phyloP scores from a whole-genome alignment of 2,329 filamentous ascomycete species.

The Chrysosporium queenslandicum region DNA sequence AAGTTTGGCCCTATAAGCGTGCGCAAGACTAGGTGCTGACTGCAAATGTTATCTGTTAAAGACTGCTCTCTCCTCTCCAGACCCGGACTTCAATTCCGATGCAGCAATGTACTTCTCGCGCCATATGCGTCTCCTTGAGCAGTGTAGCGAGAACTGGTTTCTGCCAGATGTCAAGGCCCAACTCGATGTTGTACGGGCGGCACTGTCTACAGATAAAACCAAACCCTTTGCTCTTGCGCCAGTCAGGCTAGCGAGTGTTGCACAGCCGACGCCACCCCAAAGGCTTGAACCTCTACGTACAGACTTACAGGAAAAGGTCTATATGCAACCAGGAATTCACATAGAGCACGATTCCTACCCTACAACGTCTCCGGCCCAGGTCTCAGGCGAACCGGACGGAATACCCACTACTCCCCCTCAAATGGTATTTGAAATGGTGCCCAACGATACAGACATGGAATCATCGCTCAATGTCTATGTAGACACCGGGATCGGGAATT shows the following conservation, averaged over 20 bases:
- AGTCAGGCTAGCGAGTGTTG: slow-evolving; percentile 69
- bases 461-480: neutral
- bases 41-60: slow-evolving; percentile 28
- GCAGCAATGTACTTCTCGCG: slow-evolving; percentile 81
- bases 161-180: slow-evolving; percentile 85
- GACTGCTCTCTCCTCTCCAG: slow-evolving; percentile 88
- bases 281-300: neutral
- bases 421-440: neutral
- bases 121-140: slow-evolving; percentile 88
- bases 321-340: neutral
- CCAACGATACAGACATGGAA: neutral
- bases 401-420: neutral
- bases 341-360: neutral
- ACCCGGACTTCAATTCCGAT: slow-evolving; percentile 75
- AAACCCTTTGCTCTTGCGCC: slow-evolving; percentile 85
- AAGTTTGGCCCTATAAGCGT: slow-evolving; percentile 36
- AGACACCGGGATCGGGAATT: slow-evolving; percentile 34
- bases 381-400: neutral
- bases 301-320: neutral
- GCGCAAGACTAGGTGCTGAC: neutral
- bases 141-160: slow-evolving; percentile 70
- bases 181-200: slow-evolving; percentile 77
- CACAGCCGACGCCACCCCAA: neutral
- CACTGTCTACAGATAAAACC: slow-evolving; percentile 75
- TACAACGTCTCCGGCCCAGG: neutral